Conservation (phyloP, 208 protist species). For the Tritrichomonas foetus region DNA sequence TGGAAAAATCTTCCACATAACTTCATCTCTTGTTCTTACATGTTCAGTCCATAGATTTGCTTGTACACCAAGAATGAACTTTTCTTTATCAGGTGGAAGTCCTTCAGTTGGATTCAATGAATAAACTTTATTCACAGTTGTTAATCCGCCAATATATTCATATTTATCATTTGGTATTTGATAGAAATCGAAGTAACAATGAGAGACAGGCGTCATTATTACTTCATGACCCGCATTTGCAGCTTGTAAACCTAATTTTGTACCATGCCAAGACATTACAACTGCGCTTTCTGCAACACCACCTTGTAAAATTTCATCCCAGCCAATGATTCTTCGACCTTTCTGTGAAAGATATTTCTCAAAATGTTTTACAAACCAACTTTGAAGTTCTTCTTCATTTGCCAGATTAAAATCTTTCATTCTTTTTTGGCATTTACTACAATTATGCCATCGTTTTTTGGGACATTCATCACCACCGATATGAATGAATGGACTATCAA, state of each 20-base stretch:
- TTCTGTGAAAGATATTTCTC: background rate
- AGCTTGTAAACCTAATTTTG: background rate
- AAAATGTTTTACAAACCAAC: background rate
- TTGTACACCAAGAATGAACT: background rate
- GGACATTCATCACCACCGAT: constrained; percentile 17
- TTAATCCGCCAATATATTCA: background rate
- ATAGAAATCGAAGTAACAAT: background rate
- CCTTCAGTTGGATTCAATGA: background rate
- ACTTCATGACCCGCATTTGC: background rate
- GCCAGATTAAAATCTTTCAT: background rate
- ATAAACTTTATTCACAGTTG: background rate
- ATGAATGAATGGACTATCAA: background rate
- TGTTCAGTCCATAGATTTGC: background rate
- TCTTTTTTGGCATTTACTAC: background rate
- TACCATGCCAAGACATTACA: background rate
- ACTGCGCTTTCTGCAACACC: background rate
- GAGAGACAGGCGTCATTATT: background rate
- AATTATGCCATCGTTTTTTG: background rate
- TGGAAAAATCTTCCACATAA: background rate
- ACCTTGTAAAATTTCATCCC: constrained; percentile 24
- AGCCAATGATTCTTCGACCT: background rate
- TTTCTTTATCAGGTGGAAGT: background rate
- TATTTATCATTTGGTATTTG: background rate
- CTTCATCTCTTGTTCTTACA: background rate
- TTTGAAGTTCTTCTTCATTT: background rate